These are phyloP conservation scores for Colletotrichum navitas DNA, from an alignment of 2,329 filamentous ascomycete genomes.

Conservation along the genomic window DNA sequence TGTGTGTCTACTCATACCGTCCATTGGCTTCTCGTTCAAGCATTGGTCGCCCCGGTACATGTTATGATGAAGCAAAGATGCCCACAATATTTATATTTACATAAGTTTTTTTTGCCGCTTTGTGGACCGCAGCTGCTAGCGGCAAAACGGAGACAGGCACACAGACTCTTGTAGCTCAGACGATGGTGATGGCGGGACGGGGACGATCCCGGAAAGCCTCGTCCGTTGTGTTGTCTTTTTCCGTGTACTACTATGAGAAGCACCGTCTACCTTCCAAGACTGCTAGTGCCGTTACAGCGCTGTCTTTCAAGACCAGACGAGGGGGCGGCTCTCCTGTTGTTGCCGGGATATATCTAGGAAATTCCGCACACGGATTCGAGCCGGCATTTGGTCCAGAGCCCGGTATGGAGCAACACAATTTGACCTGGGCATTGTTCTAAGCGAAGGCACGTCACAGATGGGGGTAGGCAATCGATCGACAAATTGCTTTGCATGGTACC, in stretches of 20 bases:
- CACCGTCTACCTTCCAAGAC: slow-evolving; percentile 11
- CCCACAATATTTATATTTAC: not conserved
- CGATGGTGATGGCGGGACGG: not conserved
- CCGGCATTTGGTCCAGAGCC: not conserved
- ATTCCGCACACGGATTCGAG: slow-evolving; percentile 21
- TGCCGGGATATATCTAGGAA: slow-evolving; percentile 1
- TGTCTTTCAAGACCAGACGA: not conserved
- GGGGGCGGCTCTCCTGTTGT: not conserved
- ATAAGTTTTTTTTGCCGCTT: slow-evolving; percentile 3
- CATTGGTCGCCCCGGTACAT: slow-evolving; percentile 3
- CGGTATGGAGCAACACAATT: not conserved
- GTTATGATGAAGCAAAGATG: not conserved
- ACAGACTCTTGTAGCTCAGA: slow-evolving; percentile 3
- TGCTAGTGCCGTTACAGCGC: slow-evolving; percentile 2
- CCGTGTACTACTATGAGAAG: not conserved
- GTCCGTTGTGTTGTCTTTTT: not conserved
- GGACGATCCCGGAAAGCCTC: slow-evolving; percentile 25
- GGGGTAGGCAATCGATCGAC: not conserved
- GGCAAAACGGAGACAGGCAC: slow-evolving; percentile 3
- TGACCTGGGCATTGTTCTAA: slow-evolving; percentile 8
- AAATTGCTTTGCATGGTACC: not conserved
- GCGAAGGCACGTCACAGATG: slow-evolving; percentile 9
- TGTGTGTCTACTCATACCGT: not conserved
- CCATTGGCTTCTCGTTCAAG: not conserved
- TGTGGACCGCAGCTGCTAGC: slow-evolving; percentile 31